These are phyloP conservation scores for Candida frijolesensis DNA, from an alignment of 1,139 yeast species.

Conservation along the genomic window DNA sequence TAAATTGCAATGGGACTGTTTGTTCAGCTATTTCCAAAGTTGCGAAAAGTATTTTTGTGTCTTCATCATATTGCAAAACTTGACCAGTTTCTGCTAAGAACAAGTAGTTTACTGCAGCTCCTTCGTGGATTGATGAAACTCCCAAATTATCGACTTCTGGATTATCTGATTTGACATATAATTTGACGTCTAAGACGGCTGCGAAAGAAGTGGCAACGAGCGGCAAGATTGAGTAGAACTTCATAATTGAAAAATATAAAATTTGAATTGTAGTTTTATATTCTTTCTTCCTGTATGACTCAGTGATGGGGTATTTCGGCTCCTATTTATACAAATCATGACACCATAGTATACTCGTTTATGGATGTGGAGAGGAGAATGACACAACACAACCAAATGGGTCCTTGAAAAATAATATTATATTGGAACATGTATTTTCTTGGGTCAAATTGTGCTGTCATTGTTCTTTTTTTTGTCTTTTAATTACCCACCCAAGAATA, in stretches of 20 bases:
- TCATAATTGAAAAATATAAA: slow-evolving; percentile 17
- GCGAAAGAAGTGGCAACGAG: slow-evolving; percentile 24
- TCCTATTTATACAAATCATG: background rate
- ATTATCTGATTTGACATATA: slow-evolving; percentile 25
- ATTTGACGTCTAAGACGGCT: slow-evolving; percentile 19
- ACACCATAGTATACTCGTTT: no score
- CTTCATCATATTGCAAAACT: slow-evolving; percentile 55
- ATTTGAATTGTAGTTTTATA: background rate
- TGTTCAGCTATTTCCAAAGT: background rate
- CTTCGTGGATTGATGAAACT: slow-evolving; percentile 46
- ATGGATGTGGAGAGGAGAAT: no score
- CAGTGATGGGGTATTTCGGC: background rate
- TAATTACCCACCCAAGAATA: no score
- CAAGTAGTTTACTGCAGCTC: slow-evolving; percentile 56
- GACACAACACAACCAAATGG: no score
- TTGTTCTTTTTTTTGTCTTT: no score
- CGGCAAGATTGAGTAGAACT: slow-evolving; percentile 19
- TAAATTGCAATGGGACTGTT: background rate
- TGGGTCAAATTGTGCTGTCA: no score
- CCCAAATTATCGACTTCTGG: slow-evolving; percentile 27
- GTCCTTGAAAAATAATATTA: no score
- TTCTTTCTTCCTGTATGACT: no score
- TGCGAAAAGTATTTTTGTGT: slow-evolving; percentile 41
- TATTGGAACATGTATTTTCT: no score
- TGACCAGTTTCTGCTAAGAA: slow-evolving; percentile 24